Percentiles rank a stretch among this genome's conserved stretches.
phyloP scores from a whole-genome alignment of 108 stramenopile species.

The Pseudonitzschia delicatissima region DNA sequence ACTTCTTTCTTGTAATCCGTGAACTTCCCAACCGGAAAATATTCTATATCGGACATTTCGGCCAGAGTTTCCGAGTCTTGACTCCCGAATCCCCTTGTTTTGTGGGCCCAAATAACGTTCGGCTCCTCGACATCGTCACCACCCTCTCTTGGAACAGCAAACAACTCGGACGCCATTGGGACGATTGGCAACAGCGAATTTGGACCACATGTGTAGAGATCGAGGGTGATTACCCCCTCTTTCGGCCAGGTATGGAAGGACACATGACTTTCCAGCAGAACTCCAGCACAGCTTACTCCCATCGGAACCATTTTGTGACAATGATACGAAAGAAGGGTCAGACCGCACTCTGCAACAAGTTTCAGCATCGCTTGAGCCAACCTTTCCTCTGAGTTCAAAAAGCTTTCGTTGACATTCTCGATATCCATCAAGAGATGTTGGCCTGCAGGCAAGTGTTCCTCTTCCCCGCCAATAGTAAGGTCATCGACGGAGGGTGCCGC shows the following conservation, averaged over 20 bases:
- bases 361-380: constrained; percentile 66
- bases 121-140: constrained; percentile 22
- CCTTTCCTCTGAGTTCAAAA: constrained; percentile 65
- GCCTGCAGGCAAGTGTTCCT: constrained; percentile 60
- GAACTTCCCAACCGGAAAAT: constrained; percentile 36
- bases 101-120: constrained; percentile 62
- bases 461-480: constrained; percentile 18
- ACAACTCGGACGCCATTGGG: constrained; percentile 49
- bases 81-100: constrained; percentile 57
- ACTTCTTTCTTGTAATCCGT: constrained; percentile 50
- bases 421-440: constrained; percentile 82
- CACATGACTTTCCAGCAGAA: constrained; percentile 74
- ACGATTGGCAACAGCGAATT: constrained; percentile 56
- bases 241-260: constrained; percentile 78
- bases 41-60: constrained; percentile 19
- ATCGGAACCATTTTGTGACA: constrained; percentile 62
- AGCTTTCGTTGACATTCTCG: constrained; percentile 55
- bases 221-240: constrained; percentile 76
- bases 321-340: constrained; percentile 75
- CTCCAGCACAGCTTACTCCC: constrained; percentile 76
- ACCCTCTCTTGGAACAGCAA: constrained; percentile 45
- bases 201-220: constrained; percentile 76
- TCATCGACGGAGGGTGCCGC: constrained; percentile 2
- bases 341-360: constrained; percentile 41
- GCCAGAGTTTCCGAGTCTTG: neutral